Percentiles rank a stretch among this genome's conserved stretches.
phyloP scores from a whole-genome alignment of 1,284 basidiomycete species.

The Sporisorium graminicola region DNA sequence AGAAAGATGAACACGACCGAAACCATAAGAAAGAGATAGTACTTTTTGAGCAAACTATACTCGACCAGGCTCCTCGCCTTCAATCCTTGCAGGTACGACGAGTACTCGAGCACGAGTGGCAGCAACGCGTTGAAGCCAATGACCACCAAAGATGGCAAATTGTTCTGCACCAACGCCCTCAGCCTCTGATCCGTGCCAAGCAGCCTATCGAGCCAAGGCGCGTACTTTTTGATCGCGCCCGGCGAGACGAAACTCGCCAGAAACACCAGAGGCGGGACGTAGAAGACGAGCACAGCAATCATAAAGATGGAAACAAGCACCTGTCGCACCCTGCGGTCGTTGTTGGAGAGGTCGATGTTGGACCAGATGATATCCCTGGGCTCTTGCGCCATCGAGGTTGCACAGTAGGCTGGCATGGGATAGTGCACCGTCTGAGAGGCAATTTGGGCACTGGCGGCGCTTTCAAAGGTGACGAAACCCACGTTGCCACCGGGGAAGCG shows the following conservation, averaged over 20 bases:
- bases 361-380: constrained; percentile 96
- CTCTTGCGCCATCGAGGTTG: constrained; percentile 79
- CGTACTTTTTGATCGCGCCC: constrained; percentile 87
- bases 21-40: constrained; percentile 86
- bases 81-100: constrained; percentile 84
- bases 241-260: constrained; percentile 88
- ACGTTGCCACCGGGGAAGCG: constrained; percentile 75
- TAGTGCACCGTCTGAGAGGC: constrained; percentile 86
- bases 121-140: constrained; percentile 88
- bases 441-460: constrained; percentile 92
- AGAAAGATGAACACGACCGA: constrained; percentile 97
- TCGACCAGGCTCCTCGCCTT: constrained; percentile 91
- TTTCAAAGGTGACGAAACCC: constrained; percentile 97
- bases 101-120: constrained; percentile 90
- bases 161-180: constrained; percentile 89
- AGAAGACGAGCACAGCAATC: constrained; percentile 75
- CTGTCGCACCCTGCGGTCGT: constrained; percentile 60
- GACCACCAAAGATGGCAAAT: constrained; percentile 88
- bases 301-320: constrained; percentile 73
- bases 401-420: constrained; percentile 59
- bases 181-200: constrained; percentile 85
- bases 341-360: constrained; percentile 79
- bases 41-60: constrained; percentile 88
- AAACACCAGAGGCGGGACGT: constrained; percentile 71
- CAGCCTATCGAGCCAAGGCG: constrained; percentile 82